Evolutionary conservation across 257 asterid genomes (phyloP).

Genomic region (Verbena officinalis): DNA sequence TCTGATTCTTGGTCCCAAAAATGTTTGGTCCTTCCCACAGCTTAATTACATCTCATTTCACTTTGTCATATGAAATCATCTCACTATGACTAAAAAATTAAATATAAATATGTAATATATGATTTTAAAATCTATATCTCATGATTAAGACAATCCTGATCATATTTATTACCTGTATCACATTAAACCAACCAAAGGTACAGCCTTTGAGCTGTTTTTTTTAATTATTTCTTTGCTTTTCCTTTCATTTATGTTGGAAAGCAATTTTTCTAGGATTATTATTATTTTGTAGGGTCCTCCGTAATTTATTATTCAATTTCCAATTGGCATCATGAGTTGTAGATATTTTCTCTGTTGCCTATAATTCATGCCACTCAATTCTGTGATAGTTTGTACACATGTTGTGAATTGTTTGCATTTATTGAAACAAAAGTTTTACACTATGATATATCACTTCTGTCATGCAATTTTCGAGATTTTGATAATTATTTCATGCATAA

Average conservation of each 20-base stretch:
- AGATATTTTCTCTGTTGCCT: neutral
- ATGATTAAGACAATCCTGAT: too few relatives aligned
- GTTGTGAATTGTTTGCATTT: neutral
- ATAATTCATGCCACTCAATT: neutral
- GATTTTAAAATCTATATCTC: too few relatives aligned
- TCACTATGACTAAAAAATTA: too few relatives aligned
- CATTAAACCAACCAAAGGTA: neutral
- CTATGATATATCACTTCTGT: too few relatives aligned
- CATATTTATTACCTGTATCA: neutral
- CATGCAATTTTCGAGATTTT: too few relatives aligned
- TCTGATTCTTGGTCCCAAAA: conserved; percentile 58
- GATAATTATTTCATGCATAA: neutral
- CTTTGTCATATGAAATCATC: conserved; percentile 23
- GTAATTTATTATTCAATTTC: neutral
- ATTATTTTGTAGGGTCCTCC: neutral
- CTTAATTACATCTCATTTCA: neutral
- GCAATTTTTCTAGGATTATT: neutral
- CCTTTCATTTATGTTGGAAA: too few relatives aligned
- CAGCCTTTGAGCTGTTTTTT: neutral
- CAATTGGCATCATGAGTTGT: neutral
- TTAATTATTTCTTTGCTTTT: neutral
- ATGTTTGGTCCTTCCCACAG: conserved; percentile 34
- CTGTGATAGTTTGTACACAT: neutral
- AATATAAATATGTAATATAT: too few relatives aligned
- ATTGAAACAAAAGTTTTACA: too few relatives aligned